Conservation (phyloP, 441 rosid genomes). For the Mallotus repandus region DNA sequence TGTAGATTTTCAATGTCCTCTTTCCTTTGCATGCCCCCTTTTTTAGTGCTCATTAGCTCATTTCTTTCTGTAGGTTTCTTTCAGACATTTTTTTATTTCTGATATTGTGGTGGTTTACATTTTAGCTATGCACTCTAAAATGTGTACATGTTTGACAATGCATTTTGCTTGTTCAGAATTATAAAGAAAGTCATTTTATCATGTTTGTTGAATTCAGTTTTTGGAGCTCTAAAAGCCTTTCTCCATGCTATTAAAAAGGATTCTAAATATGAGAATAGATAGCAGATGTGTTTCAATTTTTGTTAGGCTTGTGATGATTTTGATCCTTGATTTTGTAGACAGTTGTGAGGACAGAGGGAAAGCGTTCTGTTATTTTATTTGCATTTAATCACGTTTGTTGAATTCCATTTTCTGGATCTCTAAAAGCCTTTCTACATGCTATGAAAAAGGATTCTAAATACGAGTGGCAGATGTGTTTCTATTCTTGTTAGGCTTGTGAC, state of each 20-base stretch:
- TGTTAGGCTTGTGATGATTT: neutral
- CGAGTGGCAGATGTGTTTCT: neutral
- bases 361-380: neutral
- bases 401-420: neutral
- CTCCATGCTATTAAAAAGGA: neutral
- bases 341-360: neutral
- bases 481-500: neutral
- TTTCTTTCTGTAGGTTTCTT: neutral
- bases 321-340: neutral
- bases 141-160: neutral
- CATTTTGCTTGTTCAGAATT: neutral
- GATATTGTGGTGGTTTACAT: slow-evolving; percentile 10
- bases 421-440: neutral
- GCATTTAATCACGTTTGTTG: neutral
- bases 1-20: neutral
- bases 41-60: neutral
- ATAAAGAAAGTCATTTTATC: neutral
- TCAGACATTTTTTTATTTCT: neutral
- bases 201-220: slow-evolving; percentile 1
- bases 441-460: neutral
- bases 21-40: neutral
- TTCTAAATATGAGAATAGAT: neutral
- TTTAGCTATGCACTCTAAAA: neutral
- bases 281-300: neutral
- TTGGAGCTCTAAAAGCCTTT: neutral